Conservation (phyloP, 2,329 filamentous ascomycete species). For the Neofusicoccum umdonicola region DNA sequence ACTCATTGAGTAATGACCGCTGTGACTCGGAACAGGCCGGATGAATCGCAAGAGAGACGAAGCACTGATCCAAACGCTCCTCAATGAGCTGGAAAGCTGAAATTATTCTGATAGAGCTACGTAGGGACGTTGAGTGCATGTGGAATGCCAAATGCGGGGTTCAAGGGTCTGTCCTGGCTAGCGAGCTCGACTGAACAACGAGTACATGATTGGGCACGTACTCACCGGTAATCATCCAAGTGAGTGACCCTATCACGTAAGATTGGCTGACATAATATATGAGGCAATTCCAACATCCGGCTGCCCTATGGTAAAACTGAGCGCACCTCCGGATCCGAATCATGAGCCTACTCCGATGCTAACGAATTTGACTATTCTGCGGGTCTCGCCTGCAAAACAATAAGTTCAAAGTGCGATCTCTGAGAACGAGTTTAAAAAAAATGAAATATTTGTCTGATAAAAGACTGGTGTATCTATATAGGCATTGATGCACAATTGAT, state of each 20-base stretch:
- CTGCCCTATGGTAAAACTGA: not conserved
- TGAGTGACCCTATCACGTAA: not conserved
- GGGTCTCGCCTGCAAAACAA: not conserved
- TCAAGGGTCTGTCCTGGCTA: not conserved
- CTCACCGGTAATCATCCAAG: not conserved
- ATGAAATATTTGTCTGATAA: not conserved
- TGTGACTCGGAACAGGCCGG: not conserved
- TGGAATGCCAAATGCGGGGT: not conserved
- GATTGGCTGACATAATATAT: not conserved
- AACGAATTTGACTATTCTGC: not conserved
- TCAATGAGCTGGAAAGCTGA: not conserved
- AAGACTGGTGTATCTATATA: not conserved
- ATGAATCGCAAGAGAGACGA: not conserved
- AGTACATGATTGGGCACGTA: not conserved
- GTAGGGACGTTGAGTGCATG: not conserved
- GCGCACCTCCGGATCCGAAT: not conserved
- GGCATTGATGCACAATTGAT: too few relatives aligned
- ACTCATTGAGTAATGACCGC: not conserved
- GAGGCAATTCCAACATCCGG: not conserved
- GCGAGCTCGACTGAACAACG: not conserved
- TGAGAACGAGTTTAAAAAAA: not conserved
- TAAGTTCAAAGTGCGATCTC: not conserved
- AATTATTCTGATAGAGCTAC: not conserved
- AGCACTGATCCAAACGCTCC: not conserved
- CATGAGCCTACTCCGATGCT: not conserved